Conservation (phyloP, 495 filamentous ascomycete genomes). For the Usnea hakonensis region DNA sequence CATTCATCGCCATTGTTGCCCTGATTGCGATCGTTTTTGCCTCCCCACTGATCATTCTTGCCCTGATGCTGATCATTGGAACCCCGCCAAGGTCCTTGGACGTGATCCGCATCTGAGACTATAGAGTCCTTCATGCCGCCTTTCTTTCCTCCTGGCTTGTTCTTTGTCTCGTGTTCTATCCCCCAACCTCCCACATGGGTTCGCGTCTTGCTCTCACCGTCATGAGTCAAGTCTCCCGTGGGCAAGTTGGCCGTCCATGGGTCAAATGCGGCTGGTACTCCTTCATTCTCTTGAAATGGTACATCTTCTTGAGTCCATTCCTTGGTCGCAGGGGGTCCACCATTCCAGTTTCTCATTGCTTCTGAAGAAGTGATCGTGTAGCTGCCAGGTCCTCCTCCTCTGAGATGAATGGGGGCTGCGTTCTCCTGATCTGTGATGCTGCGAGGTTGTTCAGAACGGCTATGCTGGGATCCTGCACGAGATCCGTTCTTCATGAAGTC, state of each 20-base stretch:
- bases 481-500: background rate
- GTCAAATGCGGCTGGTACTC: background rate
- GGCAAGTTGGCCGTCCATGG: constrained; percentile 10
- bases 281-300: background rate
- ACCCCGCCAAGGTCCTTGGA: constrained; percentile 5
- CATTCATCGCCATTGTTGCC: constrained; percentile 7
- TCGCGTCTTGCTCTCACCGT: background rate
- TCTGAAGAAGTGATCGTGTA: background rate
- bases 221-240: constrained; percentile 1
- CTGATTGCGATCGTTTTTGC: background rate
- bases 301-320: background rate
- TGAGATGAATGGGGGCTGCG: background rate
- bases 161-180: background rate
- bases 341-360: constrained; percentile 6
- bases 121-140: background rate
- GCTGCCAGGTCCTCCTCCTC: constrained; percentile 11
- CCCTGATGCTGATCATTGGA: background rate
- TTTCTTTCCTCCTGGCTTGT: background rate
- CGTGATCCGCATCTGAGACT: background rate
- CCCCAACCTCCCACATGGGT: background rate
- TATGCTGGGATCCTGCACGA: background rate
- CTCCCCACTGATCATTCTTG: background rate
- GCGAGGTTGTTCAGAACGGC: background rate
- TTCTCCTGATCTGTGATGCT: background rate
- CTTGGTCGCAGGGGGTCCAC: background rate